Base-by-base conservation (phyloP, 106 monocot genomes). In the Triglochin maritima region DNA sequence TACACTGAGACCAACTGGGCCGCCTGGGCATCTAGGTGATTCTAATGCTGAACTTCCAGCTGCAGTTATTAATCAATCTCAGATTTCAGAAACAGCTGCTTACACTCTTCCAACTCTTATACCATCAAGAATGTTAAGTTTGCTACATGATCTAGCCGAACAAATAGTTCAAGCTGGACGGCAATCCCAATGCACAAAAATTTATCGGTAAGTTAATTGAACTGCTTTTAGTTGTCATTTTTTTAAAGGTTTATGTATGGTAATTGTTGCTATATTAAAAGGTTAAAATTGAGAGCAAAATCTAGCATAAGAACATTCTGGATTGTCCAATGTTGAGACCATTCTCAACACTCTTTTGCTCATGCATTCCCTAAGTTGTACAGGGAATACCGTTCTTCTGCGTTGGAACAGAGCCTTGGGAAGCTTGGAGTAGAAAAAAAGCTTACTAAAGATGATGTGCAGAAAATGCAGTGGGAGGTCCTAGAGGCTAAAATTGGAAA, bases 401-500 rank as follows among this genome's bases (percentile, higher is more conserved):
- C 83, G 50, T 70, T 89, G 62, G 86, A 89, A 69, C 44, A 69
- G 46, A 89, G 89, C 67, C 78, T 89, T 56, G 50, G 70, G 55
- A 80, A 81, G 54, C 72, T 89, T 44, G 86, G 85, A 58, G 86
- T 89, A 43, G 89, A 89, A 79, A 89, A 89, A 79, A 89, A 77
- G 62, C 83, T 89, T 15, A 77, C 73, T 50, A 89, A 85, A 81
- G 89, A 86, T 56, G 89, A 89, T 81, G 85, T 89, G 60, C 89
- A 89, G 64, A 89, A 86, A 71, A 89, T 89, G 89, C 86, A 74
- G 51, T 89, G 89, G 89, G 89, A 86, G 65, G 76, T 76, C 41
- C 67, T 89, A 45, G 89, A 89, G 76, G 78, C 86, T 50, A 89
- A 86, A 69, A 89, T 89, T 74, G 86, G 83, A 50, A 86, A 81